These are phyloP conservation scores for Fagus crenata DNA, from an alignment of 306 rosid species.

Conservation along the genomic window DNA sequence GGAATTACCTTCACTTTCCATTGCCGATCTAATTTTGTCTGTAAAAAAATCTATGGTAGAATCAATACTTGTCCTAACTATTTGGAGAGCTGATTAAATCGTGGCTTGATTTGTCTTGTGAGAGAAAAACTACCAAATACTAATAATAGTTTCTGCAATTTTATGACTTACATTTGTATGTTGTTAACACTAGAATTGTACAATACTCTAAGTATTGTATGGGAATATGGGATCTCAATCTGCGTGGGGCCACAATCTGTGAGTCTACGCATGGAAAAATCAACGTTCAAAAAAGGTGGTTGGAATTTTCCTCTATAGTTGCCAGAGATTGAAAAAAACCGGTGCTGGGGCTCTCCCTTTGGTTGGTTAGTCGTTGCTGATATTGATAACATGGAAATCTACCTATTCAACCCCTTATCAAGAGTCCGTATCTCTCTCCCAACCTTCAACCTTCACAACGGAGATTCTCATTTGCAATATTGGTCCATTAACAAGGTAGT, in stretches of 20 bases:
- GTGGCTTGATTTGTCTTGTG: not conserved
- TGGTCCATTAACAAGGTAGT: too few relatives aligned
- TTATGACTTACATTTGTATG: not conserved
- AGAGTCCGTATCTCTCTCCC: not conserved
- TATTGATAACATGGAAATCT: not conserved
- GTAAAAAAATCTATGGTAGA: not conserved
- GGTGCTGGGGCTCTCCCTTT: not conserved
- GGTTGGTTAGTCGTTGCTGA: not conserved
- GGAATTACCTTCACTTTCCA: not conserved
- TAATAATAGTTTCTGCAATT: not conserved
- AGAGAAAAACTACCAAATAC: not conserved
- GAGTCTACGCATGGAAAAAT: too few relatives aligned
- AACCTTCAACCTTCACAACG: not conserved
- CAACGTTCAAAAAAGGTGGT: too few relatives aligned
- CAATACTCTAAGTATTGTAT: too few relatives aligned
- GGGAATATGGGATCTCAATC: too few relatives aligned
- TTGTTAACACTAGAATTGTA: too few relatives aligned
- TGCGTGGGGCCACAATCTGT: too few relatives aligned
- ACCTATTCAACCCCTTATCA: not conserved
- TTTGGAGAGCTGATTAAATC: not conserved
- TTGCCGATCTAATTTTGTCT: constrained; percentile 7
- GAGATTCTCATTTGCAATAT: not conserved
- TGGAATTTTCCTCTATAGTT: not conserved
- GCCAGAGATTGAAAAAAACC: not conserved
- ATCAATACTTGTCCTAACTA: not conserved